phyloP scores from a whole-genome alignment of 345 rosid genomes.

The Eucalyptus coolabah region DNA sequence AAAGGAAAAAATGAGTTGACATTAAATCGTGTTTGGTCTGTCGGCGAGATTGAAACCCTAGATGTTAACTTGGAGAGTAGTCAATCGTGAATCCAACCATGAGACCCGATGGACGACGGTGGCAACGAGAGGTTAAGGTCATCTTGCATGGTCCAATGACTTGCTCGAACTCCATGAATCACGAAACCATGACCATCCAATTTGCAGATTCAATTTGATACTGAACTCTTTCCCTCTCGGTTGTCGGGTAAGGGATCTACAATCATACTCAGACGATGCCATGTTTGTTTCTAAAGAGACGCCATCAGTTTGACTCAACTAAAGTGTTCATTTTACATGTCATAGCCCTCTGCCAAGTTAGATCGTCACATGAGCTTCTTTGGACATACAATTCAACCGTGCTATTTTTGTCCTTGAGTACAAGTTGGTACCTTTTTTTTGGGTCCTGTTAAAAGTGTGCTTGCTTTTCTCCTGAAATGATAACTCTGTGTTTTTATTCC shows the following conservation, averaged over 20 bases:
- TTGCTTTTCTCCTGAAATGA: not conserved
- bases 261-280: too few species aligned
- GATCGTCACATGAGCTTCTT: not conserved
- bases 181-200: not conserved
- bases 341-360: not conserved
- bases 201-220: not conserved
- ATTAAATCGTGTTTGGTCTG: not conserved
- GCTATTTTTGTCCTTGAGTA: not conserved
- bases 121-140: not conserved
- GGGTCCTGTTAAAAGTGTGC: not conserved
- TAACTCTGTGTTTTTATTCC: not conserved
- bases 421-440: not conserved
- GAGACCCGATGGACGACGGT: not conserved
- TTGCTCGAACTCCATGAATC: not conserved
- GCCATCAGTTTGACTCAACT: too few species aligned
- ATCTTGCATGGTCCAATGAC: not conserved
- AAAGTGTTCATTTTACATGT: not conserved
- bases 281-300: too few species aligned
- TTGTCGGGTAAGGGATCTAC: not conserved
- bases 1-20: not conserved
- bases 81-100: not conserved
- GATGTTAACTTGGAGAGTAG: not conserved
- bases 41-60: not conserved
- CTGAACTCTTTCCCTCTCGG: not conserved
- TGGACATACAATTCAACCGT: not conserved